Evolutionary conservation across 2,329 filamentous ascomycete genomes (phyloP), one percentile per base, ranked within the genome.

Genomic region (Stagonosporopsis rhizophila): DNA sequence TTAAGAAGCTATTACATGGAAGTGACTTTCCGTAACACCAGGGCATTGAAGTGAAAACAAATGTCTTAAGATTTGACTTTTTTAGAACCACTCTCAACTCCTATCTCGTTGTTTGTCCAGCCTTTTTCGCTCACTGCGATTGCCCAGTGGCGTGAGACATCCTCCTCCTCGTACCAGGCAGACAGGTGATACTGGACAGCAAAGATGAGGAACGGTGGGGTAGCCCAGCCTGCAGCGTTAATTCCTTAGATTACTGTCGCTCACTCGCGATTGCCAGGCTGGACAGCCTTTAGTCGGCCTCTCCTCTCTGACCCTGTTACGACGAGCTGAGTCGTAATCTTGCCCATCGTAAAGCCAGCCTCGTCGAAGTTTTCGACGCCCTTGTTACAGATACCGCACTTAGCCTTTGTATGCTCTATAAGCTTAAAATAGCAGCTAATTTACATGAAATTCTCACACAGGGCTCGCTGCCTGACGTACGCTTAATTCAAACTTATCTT

Each of bases 101-200:
- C 65, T 44, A 69, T 67, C 55, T 73, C 40, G 65, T 77, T 70
- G 53, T 60, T 68, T n/a, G 69, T 77, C 69, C 53, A 78, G 28
- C 71, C 61, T 20, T 77, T 77, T 11, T 53, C 27, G 19, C 35
- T 47, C 15, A 56, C 35, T 47, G 56, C 59, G 45, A 75, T 72
- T 20, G 56, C 52, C 69, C 51, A 75, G 48, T 75, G 45, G n/a
- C 45, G 34, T 32, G 39, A 52, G 20, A 61, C 57, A 32, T n/a
- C n/a, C n/a, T 59, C 46, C 19, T 58, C 32, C 35, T 56, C 42
- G 14, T 49, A 62, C 45, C 34, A 56, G 56, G 52, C 35, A 51
- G 53, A 60, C 22, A 57, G 48, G 35, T 60, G 20, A 30, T 57
- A 20, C 34, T 46, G 1, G 32, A 20, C 32, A 27, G 44, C 44